Base-by-base conservation (phyloP, 78 protist species). In the Protostelium mycophagum region DNA sequence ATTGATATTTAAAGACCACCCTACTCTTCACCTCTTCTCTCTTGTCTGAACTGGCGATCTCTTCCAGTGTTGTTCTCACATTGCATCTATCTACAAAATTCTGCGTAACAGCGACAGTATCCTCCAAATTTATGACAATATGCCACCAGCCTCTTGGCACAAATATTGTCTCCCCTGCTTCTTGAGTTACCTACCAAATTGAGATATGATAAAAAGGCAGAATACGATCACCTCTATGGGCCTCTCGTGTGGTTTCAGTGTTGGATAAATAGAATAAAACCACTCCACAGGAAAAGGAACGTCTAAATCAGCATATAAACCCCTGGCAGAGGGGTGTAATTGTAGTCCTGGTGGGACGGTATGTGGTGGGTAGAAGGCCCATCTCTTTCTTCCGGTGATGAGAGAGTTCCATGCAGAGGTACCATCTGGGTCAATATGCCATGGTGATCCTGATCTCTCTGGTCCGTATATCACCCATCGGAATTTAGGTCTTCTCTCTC, bases 71-170 rank as follows among this genome's bases (percentile, higher is more conserved):
- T 25, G 5, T 16, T 51, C 73, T 51, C 5, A 51, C 73, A 16
- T 51, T 51, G 16, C 73, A 51, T 16, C 73, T 51, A 5, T 16
- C 73, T 25, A 51, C 73, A 16, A 93, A 96, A 88, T 96, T 96
- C 36, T 95, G 97, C 16, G 97, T 96, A 84, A 96, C 89, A 10
- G 97, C 97, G 86, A 96, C 90, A 1, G 96, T 88, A 84, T 95
- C 96, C 37, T 94, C 95, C 35, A 95, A 35, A 84, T 96, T 96
- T 37, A 96, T 35, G 10, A 91, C 94, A 91, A 91, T 91, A 31
- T 93, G 95, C 95, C 95, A 93, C 95, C 95, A 93, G 35, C 95
- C 95, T 86, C 95, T 91, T 0, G 95, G 95, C 31, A 93, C 92
- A 87, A 93, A 93, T 5, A 93, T 90, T 36, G 92, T 93, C 88